Evolutionary conservation across 2,329 filamentous ascomycete species (phyloP), one percentile per base, ranked within the genome.

Genomic region (Hymenoscyphus albidus): DNA sequence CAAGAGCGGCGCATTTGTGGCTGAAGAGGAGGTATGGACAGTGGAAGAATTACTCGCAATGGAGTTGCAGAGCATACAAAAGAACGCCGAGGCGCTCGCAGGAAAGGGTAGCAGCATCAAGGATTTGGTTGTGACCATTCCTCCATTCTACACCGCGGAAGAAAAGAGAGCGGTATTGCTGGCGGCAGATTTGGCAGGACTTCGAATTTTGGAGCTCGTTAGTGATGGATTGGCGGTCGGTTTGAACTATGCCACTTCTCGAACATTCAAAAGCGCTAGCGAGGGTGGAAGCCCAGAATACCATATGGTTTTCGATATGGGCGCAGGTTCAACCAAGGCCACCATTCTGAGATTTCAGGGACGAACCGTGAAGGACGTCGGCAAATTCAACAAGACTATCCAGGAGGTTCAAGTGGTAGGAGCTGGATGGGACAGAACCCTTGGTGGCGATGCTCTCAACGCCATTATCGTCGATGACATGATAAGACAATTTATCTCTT

Each of bases 291-390:
- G 93, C 80, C 89, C 95, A 0, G 95, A 99, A 78, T 86, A 93
- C 72, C 92, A 99, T 79, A 80, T 99, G 76, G 87, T 99, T 38
- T 99, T 95, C 74, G 95, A 99, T 76, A 98, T 99, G 93, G 95
- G 95, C 70, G 93, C 95, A 70, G 95, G 95, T 4, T 97, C 92
- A 57, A 91, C 94, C 39, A 96, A 92, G 72, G 94, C 94, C 4
- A 95, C 93, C 6, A 81, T 99, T 61, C 79, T 99, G 75, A 90
- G 88, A 73, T 97, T 99, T 79, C 93, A 97, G 77, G 90, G 91
- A 75, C 88, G 89, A 71, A 88, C 85, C 1, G 89, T 98, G 68
- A 99, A 98, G 82, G 94, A 97, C 72, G 80, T 94, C 63, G 93
- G 93, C 70, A 93, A 91, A 77, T 94, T 86, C 81, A 98, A 97